phyloP scores from a whole-genome alignment of 306 rosid species.

The Sicyos edulis region DNA sequence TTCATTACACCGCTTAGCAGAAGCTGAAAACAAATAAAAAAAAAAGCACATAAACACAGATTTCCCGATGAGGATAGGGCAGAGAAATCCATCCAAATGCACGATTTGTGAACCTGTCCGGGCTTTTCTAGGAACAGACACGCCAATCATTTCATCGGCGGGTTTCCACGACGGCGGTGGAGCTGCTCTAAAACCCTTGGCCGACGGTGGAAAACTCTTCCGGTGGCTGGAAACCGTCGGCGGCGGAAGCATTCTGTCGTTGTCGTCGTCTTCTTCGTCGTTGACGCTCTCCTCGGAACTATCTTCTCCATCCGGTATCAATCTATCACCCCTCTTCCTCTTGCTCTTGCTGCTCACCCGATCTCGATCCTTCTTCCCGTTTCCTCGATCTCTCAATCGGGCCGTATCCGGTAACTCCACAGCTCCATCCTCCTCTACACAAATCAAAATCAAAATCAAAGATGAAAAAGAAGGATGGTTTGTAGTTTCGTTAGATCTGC shows the following conservation, averaged over 20 bases:
- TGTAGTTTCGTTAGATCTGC: conserved; percentile 45
- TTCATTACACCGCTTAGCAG: conserved; percentile 87
- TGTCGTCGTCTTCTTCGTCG: conserved; percentile 75
- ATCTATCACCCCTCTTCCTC: conserved; percentile 69
- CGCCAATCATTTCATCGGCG: conserved; percentile 97
- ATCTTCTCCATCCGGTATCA: conserved; percentile 61
- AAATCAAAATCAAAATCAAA: conserved; percentile 23
- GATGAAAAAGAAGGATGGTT: not conserved
- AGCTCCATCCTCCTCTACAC: conserved; percentile 78
- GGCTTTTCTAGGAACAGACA: conserved; percentile 81
- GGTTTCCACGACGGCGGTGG: conserved; percentile 59
- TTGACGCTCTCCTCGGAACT: conserved; percentile 84
- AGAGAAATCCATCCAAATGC: conserved; percentile 6
- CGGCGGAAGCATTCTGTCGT: conserved; percentile 81
- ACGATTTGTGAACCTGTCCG: conserved; percentile 64
- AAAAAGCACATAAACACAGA: conserved; percentile 4
- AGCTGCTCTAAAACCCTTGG: conserved; percentile 60
- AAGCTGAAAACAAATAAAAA: conserved; percentile 35
- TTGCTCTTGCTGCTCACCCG: conserved; percentile 43
- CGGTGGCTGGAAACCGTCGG: conserved; percentile 48
- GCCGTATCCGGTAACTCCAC: conserved; percentile 71
- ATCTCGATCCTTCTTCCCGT: conserved; percentile 58
- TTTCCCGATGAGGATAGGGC: not conserved
- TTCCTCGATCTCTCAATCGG: conserved; percentile 70
- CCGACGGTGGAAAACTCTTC: conserved; percentile 60